phyloP scores from a whole-genome alignment of 106 monocot species.

The Dioscorea alata region DNA sequence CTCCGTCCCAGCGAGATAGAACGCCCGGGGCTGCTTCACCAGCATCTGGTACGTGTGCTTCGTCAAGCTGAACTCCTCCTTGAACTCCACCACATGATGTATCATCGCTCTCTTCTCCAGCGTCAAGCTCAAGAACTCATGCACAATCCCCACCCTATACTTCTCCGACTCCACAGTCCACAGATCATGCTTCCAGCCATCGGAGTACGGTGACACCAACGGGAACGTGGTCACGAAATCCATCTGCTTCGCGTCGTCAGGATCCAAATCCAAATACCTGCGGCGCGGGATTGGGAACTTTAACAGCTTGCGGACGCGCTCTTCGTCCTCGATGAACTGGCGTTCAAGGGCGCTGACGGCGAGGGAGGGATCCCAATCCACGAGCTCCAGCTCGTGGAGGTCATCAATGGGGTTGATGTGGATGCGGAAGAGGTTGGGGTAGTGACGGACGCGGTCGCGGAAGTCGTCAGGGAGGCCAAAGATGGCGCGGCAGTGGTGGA shows the following conservation, averaged over 20 bases:
- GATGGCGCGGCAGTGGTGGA: slow-evolving; percentile 72
- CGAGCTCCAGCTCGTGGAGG: slow-evolving; percentile 62
- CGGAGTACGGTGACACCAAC: slow-evolving; percentile 78
- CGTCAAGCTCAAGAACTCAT: slow-evolving; percentile 87
- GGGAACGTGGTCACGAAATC: slow-evolving; percentile 56
- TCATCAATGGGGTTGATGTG: slow-evolving; percentile 41
- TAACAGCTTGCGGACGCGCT: slow-evolving; percentile 55
- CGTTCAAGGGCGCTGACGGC: slow-evolving; percentile 76
- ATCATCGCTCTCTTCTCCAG: slow-evolving; percentile 88
- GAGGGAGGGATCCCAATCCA: slow-evolving; percentile 56
- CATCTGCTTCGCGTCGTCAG: slow-evolving; percentile 51
- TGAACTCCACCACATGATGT: slow-evolving; percentile 95
- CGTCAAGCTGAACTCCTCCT: slow-evolving; percentile 87
- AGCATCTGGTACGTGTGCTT: slow-evolving; percentile 77
- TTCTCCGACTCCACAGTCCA: slow-evolving; percentile 94
- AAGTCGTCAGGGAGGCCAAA: slow-evolving; percentile 83
- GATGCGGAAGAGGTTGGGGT: slow-evolving; percentile 66
- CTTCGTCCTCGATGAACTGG: slow-evolving; percentile 63
- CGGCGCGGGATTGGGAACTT: slow-evolving; percentile 58
- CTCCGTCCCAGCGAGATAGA: slow-evolving; percentile 89
- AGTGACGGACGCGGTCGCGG: slow-evolving; percentile 65
- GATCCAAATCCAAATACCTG: slow-evolving; percentile 45
- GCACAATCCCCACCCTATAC: slow-evolving; percentile 77
- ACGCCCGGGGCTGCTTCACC: slow-evolving; percentile 75
- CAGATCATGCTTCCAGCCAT: slow-evolving; percentile 50